Percentiles rank a stretch among this genome's conserved stretches.
phyloP scores from a whole-genome alignment of 169 alveolate genomes.

The Cryptosporidium xiaoi region DNA sequence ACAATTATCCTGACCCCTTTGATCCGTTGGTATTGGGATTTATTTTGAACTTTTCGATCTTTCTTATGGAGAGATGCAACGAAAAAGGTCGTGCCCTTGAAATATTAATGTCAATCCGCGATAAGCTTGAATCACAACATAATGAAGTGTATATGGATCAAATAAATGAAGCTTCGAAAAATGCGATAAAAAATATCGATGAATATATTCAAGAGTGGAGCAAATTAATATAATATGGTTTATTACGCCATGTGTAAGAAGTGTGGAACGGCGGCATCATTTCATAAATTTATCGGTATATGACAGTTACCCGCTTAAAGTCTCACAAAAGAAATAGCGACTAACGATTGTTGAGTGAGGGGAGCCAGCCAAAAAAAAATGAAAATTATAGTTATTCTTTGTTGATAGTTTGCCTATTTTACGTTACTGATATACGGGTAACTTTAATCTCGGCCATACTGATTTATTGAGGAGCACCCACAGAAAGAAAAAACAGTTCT shows the following conservation, averaged over 20 bases:
- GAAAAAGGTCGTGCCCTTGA: constrained; percentile 8
- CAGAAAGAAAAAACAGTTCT: not conserved
- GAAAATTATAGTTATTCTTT: no score
- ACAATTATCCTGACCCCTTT: constrained; percentile 9
- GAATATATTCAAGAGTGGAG: constrained; percentile 11
- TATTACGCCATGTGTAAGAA: not conserved
- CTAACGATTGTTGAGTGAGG: constrained; percentile 43
- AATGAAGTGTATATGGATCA: not conserved
- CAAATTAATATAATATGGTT: not conserved
- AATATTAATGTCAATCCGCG: not conserved
- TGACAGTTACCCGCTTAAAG: not conserved
- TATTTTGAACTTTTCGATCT: constrained; percentile 6
- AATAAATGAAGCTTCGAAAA: not conserved
- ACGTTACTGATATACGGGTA: not conserved
- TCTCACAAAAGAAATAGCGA: not conserved
- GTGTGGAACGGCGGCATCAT: constrained; percentile 28
- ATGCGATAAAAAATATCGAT: not conserved
- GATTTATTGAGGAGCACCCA: not conserved
- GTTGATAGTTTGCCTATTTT: not conserved
- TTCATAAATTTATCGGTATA: constrained; percentile 2
- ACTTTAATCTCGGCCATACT: not conserved
- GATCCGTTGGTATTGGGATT: not conserved
- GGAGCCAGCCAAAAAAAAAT: not conserved
- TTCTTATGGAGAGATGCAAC: constrained; percentile 40
- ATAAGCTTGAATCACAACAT: not conserved